Conservation (phyloP, 1,284 basidiomycete genomes). For the Apiotrichum montevideense region DNA sequence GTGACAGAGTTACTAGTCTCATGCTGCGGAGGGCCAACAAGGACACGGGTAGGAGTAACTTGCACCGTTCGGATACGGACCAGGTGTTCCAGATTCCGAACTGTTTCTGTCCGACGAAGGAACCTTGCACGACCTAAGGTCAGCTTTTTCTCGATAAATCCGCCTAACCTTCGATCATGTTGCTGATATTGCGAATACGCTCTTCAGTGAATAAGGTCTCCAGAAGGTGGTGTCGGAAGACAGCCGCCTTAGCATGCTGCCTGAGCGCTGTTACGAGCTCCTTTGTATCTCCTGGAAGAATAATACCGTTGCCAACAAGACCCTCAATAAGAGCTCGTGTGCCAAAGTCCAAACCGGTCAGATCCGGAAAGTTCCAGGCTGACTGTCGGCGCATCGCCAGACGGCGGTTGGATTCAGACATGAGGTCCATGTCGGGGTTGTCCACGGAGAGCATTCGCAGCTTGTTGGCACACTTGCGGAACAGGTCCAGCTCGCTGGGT, state of each 20-base stretch:
- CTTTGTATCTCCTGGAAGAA: conserved; percentile 28
- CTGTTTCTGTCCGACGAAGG: neutral
- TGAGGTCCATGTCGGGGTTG: conserved; percentile 31
- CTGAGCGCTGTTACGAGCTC: conserved; percentile 22
- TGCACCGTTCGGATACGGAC: conserved; percentile 39
- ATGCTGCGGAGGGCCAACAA: conserved; percentile 40
- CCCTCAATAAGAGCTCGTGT: conserved; percentile 42
- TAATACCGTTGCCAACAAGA: conserved; percentile 38
- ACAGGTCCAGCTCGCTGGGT: conserved; percentile 4
- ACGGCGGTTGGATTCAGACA: conserved; percentile 8
- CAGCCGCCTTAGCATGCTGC: conserved; percentile 10
- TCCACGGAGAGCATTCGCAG: conserved; percentile 23
- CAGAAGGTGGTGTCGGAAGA: conserved; percentile 35
- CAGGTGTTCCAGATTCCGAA: conserved; percentile 23
- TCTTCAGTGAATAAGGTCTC: conserved; percentile 41
- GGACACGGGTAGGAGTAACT: conserved; percentile 44
- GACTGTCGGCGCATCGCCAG: neutral
- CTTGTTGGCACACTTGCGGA: conserved; percentile 19
- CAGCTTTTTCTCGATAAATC: neutral
- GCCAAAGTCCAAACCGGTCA: conserved; percentile 25
- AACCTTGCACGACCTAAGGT: neutral
- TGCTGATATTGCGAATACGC: conserved; percentile 27
- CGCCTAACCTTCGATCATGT: conserved; percentile 24
- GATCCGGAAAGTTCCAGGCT: conserved; percentile 19
- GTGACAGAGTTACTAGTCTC: conserved; percentile 46